Conservation (phyloP, 345 rosid genomes). For the Cardamine chenopodiifolia region DNA sequence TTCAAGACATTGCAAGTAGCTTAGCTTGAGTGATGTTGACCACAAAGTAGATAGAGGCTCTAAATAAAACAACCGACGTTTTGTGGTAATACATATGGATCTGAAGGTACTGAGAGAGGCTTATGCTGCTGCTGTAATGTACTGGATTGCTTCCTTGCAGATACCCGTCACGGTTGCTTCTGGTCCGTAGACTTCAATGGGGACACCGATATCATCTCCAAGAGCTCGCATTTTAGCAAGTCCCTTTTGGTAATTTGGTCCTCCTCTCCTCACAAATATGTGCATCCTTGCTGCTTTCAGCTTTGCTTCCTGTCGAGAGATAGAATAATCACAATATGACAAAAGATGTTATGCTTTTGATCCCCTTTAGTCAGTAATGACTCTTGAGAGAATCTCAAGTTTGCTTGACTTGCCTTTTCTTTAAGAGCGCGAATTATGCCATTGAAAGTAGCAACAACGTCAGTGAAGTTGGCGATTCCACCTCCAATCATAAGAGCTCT, state of each 20-base stretch:
- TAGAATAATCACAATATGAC: background rate
- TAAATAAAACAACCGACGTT: background rate
- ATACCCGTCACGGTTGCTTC: slow-evolving; percentile 96
- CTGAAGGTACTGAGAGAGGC: slow-evolving; percentile 3
- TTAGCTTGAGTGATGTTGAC: slow-evolving; percentile 5
- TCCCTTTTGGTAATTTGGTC: slow-evolving; percentile 93
- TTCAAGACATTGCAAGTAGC: slow-evolving; percentile 2
- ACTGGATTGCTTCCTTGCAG: slow-evolving; percentile 88
- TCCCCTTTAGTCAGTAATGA: background rate
- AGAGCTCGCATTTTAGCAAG: slow-evolving; percentile 89
- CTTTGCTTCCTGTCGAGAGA: slow-evolving; percentile 37
- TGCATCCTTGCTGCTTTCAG: slow-evolving; percentile 45
- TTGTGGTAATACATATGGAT: background rate
- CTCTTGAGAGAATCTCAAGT: slow-evolving; percentile 3
- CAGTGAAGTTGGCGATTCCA: slow-evolving; percentile 98
- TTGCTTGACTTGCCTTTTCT: slow-evolving; percentile 78
- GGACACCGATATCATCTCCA: slow-evolving; percentile 89
- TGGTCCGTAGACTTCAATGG: slow-evolving; percentile 85
- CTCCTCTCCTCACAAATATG: slow-evolving; percentile 68
- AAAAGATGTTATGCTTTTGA: slow-evolving; percentile 9
- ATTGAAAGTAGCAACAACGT: slow-evolving; percentile 93
- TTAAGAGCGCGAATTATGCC: slow-evolving; percentile 89
- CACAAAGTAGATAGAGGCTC: slow-evolving; percentile 1
- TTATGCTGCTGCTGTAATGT: slow-evolving; percentile 73
- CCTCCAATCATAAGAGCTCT: slow-evolving; percentile 96